These are phyloP conservation scores for Cercospora zeina DNA, from an alignment of 2,329 filamentous ascomycete genomes.

Conservation along the genomic window DNA sequence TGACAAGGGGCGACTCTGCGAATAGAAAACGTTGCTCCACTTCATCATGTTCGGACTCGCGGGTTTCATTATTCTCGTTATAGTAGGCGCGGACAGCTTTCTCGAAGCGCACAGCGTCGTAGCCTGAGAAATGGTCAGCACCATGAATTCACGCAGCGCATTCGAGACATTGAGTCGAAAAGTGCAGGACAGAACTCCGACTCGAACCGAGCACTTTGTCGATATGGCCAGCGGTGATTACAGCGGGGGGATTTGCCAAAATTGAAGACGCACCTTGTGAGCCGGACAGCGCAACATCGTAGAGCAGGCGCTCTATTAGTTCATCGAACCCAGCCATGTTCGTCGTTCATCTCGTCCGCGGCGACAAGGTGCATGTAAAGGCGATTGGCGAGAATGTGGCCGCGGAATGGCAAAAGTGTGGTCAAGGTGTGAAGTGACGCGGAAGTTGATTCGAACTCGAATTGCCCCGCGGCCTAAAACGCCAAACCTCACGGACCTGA, in stretches of 20 bases:
- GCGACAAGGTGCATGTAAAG: neutral
- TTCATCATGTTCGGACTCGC: neutral
- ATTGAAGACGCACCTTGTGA: constrained; percentile 54
- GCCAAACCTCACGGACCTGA: neutral
- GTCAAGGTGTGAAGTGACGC: constrained; percentile 8
- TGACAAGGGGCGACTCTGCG: constrained; percentile 30
- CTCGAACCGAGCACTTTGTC: constrained; percentile 19
- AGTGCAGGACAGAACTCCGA: neutral
- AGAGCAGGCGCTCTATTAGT: constrained; percentile 59
- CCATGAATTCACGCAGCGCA: neutral
- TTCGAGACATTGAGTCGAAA: neutral
- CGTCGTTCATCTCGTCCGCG: constrained; percentile 23
- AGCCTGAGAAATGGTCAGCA: constrained; percentile 37
- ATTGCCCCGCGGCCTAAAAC: neutral
- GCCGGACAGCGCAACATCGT: constrained; percentile 60
- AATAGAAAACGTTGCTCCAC: constrained; percentile 31
- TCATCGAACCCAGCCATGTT: constrained; percentile 52
- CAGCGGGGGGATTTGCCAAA: constrained; percentile 10
- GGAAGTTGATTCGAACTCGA: constrained; percentile 13
- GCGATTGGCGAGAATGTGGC: neutral
- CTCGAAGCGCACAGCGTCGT: constrained; percentile 45
- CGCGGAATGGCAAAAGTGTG: constrained; percentile 11
- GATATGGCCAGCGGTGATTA: neutral
- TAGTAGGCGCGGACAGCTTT: constrained; percentile 45
- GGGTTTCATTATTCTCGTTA: constrained; percentile 29